Evolutionary conservation across 768 basidiomycete species (phyloP), one percentile per base, ranked within the genome.

Genomic region (Mycena galopus): DNA sequence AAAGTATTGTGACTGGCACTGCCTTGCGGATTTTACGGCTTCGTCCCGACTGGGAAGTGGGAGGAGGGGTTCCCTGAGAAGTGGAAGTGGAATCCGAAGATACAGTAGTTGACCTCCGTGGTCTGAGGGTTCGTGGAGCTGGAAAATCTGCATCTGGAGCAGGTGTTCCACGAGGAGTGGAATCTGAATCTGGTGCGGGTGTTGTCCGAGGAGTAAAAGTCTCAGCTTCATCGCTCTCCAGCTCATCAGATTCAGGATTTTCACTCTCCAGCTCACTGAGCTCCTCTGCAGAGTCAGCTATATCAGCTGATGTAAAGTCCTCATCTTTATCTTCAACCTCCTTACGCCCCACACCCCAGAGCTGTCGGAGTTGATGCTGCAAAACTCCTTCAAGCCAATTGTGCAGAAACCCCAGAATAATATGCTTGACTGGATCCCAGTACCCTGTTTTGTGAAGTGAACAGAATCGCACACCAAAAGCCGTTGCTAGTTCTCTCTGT

Each of bases 391-490:
- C 75, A 5, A 76, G 60, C 66, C 59, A 67, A 53, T 74, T 75
- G 63, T 78, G 78, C 75, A 79, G 68, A 53, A 58, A 67, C 2
- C 76, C 77, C 1, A 79, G 59, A n/a, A 76, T 29, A 35, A 61
- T 33, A 70, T 72, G 27, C 7, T 25, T 4, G 16, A 78, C 73
- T 14, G 77, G 70, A 61, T 79, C 64, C 69, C 75, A 75, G 39
- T 75, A 62, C 4, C 2, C 10, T 1, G 74, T 7, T 19, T 55
- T 10, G 67, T 76, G 69, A 4, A 75, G 1, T 7, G 73, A 25
- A 14, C 70, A 58, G 67, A 73, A 76, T 2, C 78, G 56, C 4
- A 77, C 67, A 19, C 78, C 77, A 50, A 10, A 27, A 3, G 14
- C 1, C 4, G 25, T 73, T 0, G 16, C 44, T 19, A 73, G 4